A percentile compares a stretch with the other conserved stretches of the same genome.
These are phyloP conservation scores for Sporothrix inflata DNA, from an alignment of 2,329 filamentous ascomycete species.

Conservation along the genomic window DNA sequence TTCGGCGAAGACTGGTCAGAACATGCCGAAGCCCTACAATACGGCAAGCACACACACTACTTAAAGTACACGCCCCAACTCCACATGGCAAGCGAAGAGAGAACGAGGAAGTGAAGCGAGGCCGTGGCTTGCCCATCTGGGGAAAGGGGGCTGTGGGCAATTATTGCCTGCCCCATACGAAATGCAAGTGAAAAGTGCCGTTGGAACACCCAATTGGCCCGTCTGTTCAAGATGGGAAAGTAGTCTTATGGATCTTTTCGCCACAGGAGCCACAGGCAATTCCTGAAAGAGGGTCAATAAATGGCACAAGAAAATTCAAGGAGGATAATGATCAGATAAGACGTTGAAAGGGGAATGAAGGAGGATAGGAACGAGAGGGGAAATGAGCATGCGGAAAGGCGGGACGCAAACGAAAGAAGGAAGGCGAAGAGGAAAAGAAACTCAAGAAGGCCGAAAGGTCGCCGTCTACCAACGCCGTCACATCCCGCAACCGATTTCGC, in stretches of 20 bases:
- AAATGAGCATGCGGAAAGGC: neutral
- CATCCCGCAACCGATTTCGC: slow-evolving; percentile 14
- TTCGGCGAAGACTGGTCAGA: neutral
- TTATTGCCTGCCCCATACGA: neutral
- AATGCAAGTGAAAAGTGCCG: slow-evolving; percentile 3
- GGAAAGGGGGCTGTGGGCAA: neutral
- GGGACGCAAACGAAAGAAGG: neutral
- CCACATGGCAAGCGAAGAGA: neutral
- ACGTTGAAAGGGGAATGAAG: neutral
- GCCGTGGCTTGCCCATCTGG: neutral
- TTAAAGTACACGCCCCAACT: no score
- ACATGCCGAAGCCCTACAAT: neutral
- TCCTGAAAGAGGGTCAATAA: neutral
- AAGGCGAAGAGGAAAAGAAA: neutral
- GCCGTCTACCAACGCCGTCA: slow-evolving; percentile 5
- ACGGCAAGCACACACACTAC: no score
- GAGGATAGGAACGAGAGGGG: neutral
- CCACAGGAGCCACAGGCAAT: neutral
- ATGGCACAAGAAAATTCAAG: neutral
- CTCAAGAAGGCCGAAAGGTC: neutral
- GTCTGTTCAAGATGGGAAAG: neutral
- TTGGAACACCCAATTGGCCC: neutral
- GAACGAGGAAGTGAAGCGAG: neutral
- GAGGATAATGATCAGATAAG: neutral
- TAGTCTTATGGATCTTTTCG: neutral